phyloP scores from a whole-genome alignment of 1,284 basidiomycete genomes.

The Apiotrichum laibachii region DNA sequence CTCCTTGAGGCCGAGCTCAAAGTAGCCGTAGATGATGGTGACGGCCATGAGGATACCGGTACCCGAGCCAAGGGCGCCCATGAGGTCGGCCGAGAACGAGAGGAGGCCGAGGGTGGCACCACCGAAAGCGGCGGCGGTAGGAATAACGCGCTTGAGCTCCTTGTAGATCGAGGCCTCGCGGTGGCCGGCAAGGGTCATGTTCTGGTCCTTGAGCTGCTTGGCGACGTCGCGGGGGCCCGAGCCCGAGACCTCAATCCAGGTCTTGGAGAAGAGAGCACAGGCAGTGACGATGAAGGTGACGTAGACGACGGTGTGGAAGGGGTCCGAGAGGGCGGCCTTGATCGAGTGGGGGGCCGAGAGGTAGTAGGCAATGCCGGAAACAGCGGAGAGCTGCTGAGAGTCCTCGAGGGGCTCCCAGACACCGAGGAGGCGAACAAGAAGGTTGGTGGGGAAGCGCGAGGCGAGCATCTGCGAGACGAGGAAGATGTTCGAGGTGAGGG shows the following conservation, averaged over 20 bases:
- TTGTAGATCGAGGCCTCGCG: conserved; percentile 98
- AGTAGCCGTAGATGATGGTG: conserved; percentile 90
- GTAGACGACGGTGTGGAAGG: conserved; percentile 89
- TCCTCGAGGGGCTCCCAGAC: conserved; percentile 97
- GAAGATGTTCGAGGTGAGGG: conserved; percentile 91
- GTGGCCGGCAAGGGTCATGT: conserved; percentile 98
- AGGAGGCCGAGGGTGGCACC: conserved; percentile 91
- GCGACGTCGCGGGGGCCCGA: conserved; percentile 93
- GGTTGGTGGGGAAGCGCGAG: conserved; percentile 83
- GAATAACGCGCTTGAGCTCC: conserved; percentile 95
- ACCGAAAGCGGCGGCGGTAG: conserved; percentile 94
- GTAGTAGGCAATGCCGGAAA: conserved; percentile 94
- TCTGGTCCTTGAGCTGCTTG: conserved; percentile 97
- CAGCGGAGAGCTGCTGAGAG: conserved; percentile 84
- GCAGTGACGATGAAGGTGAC: conserved; percentile 89
- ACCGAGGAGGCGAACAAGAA: conserved; percentile 85
- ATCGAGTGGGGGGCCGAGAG: conserved; percentile 94
- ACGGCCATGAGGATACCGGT: conserved; percentile 98
- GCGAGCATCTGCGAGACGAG: conserved; percentile 96
- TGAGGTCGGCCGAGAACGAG: conserved; percentile 91
- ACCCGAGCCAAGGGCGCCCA: conserved; percentile 93
- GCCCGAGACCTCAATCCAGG: conserved; percentile 98
- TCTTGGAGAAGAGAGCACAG: conserved; percentile 97
- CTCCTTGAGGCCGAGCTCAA: conserved; percentile 56
- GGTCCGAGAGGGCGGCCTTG: conserved; percentile 80